phyloP scores from a whole-genome alignment of 2,329 filamentous ascomycete genomes.

The Neurospora crassa region DNA sequence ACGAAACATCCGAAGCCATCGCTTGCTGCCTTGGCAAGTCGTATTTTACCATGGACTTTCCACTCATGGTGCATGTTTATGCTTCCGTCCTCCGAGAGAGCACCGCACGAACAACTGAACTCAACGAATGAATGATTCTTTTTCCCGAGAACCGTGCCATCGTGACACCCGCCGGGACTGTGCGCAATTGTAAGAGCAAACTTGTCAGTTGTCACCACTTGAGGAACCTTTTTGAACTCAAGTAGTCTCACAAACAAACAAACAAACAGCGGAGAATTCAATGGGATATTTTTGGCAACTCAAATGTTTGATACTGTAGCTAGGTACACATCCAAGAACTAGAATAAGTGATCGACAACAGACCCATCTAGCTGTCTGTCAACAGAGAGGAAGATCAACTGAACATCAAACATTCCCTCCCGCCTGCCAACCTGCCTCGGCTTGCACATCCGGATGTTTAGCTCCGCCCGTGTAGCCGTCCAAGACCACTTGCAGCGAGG shows the following conservation, averaged over 20 bases:
- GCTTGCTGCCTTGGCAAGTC: not conserved
- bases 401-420: not conserved
- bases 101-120: not conserved
- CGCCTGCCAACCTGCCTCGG: not conserved
- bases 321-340: not conserved
- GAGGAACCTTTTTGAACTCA: not conserved
- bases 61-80: not conserved
- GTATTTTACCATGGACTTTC: not conserved
- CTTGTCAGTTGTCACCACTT: not conserved
- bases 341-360: not conserved
- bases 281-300: not conserved
- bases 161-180: not conserved
- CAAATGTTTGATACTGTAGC: not conserved
- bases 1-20: not conserved
- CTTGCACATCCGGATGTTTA: not conserved
- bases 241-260: not conserved
- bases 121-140: not conserved
- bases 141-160: not conserved
- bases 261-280: not conserved
- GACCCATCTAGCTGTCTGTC: not conserved
- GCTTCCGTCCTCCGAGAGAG: not conserved
- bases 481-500: no score
- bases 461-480: not conserved
- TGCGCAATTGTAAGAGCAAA: not conserved
- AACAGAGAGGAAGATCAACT: not conserved